Evolutionary conservation across 1,139 yeast genomes (phyloP), one percentile per base, ranked within the genome.

Genomic region (Suhomyces panamericanus): DNA sequence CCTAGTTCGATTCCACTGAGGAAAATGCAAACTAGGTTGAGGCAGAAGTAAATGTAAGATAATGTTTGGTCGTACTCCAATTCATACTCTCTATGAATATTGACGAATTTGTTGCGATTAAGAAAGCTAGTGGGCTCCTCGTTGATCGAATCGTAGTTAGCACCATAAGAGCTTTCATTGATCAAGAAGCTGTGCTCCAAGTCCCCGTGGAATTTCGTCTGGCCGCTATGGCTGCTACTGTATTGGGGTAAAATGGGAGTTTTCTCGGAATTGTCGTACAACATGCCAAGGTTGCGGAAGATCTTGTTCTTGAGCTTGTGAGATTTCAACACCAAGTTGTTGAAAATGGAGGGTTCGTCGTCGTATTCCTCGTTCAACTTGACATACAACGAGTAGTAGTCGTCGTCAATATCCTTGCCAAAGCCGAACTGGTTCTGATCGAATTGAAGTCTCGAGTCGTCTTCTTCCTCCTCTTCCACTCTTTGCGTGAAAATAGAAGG

Each of bases 1-100:
- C 78, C 79, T 27, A 69, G 55, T 49, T 70, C 75, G 29, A 73
- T 64, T n/a, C 77, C 76, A 11, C 73, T 62, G 13, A 73, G 60
- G 51, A 74, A 72, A 10, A 69, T 51, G 32, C 74, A 64, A 17
- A 69, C 55, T 36, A 70, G 57, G 40, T 64, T 63, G 33, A 71
- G 64, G 31, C 70, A 58, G 50, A 73, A 68, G 55, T 72, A 72
- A 41, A 71, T 60, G 49, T 65, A 64, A 17, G 77, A 57, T 29
- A 73, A 53, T 6, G 70, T 63, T 47, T 59, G 60, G 50, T 73
- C 77, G 50, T 69, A 71, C 48, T 71, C 70, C 14, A 49, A 47
- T 47, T 64, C 64, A 51, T 69, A 66, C 38, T 60, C 58, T 14
- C 46, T 45, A 46, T 63, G 64, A 42, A 59, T 47, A 35, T 48